Percentiles rank a stretch among this genome's conserved stretches.
These are phyloP conservation scores for Cytospora mali DNA, from an alignment of 2,329 filamentous ascomycete genomes.

Conservation along the genomic window DNA sequence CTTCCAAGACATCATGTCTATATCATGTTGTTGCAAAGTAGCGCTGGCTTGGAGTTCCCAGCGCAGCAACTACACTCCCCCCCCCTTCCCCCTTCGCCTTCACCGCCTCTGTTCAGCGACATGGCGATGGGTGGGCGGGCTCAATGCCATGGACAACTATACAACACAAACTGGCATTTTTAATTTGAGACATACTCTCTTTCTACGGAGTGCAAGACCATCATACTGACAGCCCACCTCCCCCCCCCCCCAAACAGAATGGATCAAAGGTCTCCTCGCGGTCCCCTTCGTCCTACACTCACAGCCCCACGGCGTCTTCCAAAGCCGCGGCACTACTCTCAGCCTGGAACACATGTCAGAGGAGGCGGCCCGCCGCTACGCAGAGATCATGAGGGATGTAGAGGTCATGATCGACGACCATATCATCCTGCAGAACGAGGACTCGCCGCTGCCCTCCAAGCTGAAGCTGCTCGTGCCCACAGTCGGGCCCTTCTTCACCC, in stretches of 20 bases:
- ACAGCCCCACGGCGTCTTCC: constrained; percentile 83
- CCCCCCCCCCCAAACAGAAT: constrained; percentile 68
- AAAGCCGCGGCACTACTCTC: constrained; percentile 56
- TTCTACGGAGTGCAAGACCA: not conserved
- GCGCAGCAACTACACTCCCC: not conserved
- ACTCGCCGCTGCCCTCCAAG: constrained; percentile 72
- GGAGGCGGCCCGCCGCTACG: constrained; percentile 84
- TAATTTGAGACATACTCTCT: too few species aligned
- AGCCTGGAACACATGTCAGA: constrained; percentile 70
- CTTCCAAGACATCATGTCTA: too few species aligned
- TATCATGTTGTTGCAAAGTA: not conserved
- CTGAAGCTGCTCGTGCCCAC: constrained; percentile 89
- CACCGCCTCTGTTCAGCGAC: not conserved
- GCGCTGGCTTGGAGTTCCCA: not conserved
- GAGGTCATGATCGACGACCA: constrained; percentile 91
- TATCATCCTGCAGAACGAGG: constrained; percentile 54
- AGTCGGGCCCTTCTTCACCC: constrained; percentile 92
- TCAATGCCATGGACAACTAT: not conserved
- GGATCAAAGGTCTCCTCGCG: constrained; percentile 93
- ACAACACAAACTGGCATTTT: not conserved
- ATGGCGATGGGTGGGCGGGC: not conserved
- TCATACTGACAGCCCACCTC: constrained; percentile 7
- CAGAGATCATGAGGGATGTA: constrained; percentile 93
- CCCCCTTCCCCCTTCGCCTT: too few species aligned
- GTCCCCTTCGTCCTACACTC: constrained; percentile 97